Conservation (phyloP, 176 grass and related monocot genomes). For the Hyparrhenia diplandra region DNA sequence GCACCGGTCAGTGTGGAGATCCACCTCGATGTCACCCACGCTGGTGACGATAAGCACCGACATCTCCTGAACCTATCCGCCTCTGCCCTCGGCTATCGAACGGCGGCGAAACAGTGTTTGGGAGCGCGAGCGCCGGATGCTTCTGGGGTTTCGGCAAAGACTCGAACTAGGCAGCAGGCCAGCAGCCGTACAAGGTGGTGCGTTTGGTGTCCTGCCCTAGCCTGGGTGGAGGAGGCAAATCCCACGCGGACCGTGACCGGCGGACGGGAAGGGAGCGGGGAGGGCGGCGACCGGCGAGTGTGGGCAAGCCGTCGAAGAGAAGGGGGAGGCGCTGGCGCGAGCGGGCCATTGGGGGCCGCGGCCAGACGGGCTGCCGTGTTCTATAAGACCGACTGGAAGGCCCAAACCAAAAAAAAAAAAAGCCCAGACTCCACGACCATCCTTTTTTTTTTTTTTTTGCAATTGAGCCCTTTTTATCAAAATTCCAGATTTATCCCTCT, state of each 20-base stretch:
- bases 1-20: slow-evolving; percentile 72
- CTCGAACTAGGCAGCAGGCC: background rate
- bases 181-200: background rate
- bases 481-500: too few species aligned
- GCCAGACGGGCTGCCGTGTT: too few species aligned
- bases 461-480: too few species aligned
- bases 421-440: too few species aligned
- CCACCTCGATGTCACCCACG: slow-evolving; percentile 81
- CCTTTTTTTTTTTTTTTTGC: too few species aligned
- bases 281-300: background rate
- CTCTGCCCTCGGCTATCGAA: background rate
- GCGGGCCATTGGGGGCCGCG: too few species aligned
- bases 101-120: background rate
- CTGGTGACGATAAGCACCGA: slow-evolving; percentile 90
- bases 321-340: too few species aligned
- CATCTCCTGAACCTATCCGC: slow-evolving; percentile 30
- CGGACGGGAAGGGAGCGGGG: background rate
- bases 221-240: background rate
- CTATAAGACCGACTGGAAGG: too few species aligned
- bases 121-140: background rate
- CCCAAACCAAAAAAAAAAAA: too few species aligned
- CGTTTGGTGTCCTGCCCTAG: background rate
- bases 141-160: background rate
- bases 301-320: background rate
- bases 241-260: background rate